Conservation (phyloP, 2,329 filamentous ascomycete genomes). For the Zasmidium angulare region DNA sequence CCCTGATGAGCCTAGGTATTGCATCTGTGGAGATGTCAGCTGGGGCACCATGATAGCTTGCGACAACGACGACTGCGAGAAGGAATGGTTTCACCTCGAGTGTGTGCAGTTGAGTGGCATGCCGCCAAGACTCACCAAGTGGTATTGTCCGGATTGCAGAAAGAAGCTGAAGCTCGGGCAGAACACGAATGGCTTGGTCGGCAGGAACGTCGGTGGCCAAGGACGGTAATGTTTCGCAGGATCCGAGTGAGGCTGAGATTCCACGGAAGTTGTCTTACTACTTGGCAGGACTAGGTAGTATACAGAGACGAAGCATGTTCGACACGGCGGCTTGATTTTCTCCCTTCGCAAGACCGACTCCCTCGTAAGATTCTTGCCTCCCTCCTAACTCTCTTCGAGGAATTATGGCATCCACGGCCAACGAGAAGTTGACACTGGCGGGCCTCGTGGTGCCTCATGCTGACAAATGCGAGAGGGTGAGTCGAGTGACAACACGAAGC, state of each 20-base stretch:
- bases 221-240: no score
- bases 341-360: no score
- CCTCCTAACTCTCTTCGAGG: background rate
- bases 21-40: slow-evolving; percentile 74
- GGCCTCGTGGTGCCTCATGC: background rate
- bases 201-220: slow-evolving; percentile 12
- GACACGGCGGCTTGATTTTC: no score
- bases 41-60: slow-evolving; percentile 83
- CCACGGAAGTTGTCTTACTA: background rate
- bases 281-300: background rate
- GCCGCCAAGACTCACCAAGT: slow-evolving; percentile 72
- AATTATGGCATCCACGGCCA: background rate
- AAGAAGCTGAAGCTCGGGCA: slow-evolving; percentile 44
- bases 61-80: slow-evolving; percentile 74
- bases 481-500: no score
- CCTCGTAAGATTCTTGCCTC: no score
- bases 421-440: background rate
- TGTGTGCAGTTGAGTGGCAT: slow-evolving; percentile 70
- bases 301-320: no score
- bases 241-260: background rate
- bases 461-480: background rate
- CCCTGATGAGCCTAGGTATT: slow-evolving; percentile 74
- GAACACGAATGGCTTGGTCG: slow-evolving; percentile 33
- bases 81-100: slow-evolving; percentile 82
- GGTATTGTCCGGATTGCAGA: slow-evolving; percentile 80